phyloP scores from a whole-genome alignment of 129 eudicot species.

The Lactuca saligna region DNA sequence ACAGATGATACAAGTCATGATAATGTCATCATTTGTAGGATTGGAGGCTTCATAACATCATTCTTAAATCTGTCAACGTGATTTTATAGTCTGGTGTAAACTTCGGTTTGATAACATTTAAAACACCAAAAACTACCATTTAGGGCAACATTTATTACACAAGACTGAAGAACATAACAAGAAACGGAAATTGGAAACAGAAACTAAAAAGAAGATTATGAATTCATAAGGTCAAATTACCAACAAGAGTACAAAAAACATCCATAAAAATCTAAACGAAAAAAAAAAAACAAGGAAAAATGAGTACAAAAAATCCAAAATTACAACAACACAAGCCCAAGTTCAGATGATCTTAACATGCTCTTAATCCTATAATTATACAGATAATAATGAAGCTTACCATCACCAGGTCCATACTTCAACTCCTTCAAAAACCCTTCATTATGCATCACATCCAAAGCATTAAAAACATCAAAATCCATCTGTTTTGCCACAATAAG shows the following conservation, averaged over 20 bases:
- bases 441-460: conserved; percentile 56
- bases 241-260: conserved; percentile 22
- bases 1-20: too few relatives aligned
- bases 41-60: too few relatives aligned
- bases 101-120: too few relatives aligned
- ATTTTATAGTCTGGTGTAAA: too few relatives aligned
- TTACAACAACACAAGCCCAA: conserved; percentile 67
- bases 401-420: conserved; percentile 69
- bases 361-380: conserved; percentile 57
- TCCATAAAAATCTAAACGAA: conserved; percentile 13
- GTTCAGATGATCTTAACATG: conserved; percentile 59
- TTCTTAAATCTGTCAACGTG: too few relatives aligned
- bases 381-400: conserved; percentile 64
- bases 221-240: conserved; percentile 17
- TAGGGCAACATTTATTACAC: too few relatives aligned
- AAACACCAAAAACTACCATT: too few relatives aligned
- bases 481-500: conserved; percentile 51
- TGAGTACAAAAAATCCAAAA: conserved; percentile 4
- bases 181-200: conserved; percentile 12
- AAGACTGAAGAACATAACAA: background rate
- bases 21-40: too few relatives aligned
- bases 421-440: conserved; percentile 53
- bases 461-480: conserved; percentile 44
- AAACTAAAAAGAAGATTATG: background rate
- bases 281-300: background rate